Base-by-base conservation (phyloP, 352 stramenopile genomes). In the Pythium aristosporum region DNA sequence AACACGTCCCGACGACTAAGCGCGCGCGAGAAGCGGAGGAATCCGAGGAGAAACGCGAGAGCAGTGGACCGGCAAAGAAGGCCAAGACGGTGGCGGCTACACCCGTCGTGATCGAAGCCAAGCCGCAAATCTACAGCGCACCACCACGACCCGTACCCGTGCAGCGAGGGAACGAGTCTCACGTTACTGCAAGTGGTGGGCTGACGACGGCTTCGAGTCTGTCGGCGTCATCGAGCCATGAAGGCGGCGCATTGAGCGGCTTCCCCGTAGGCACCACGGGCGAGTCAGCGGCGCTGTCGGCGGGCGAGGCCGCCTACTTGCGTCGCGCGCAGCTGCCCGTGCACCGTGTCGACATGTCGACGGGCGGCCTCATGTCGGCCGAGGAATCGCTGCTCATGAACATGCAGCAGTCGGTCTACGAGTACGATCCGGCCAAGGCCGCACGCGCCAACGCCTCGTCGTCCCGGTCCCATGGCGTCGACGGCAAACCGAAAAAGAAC, bases 321-420 rank as follows among this genome's bases (percentile, higher is more conserved):
- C 34, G 28, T 21, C 53, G 44, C 11, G 21, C 56, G n/a, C 59
- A 67, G 44, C 41, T 65, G 15, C 61, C 76, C 2, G 62, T 85
- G 21, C 76, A 80, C 39, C 73, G 79, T 16, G 68, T 92, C 48
- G 80, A 94, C 47, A 90, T 91, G 76, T 69, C 77, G 6, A 92
- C 85, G 8, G 85, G 85, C 10, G 50, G 74, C n/a, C 56, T 90
- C 6, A 32, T 94, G 34, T 75, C 85, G 1, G 63, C 78, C 11
- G 80, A 89, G 55, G 85, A 94, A 62, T 83, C 91, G 72, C 68
- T 87, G 32, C 82, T 91, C 67, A 81, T 94, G 77, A 91, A 90
- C 66, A 73, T 77, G 49, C 85, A 94, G 68, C 85, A 94, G 64
- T 91, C 81, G 49, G 85, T 92, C 44, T 94, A 94, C 72, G 78